Percentiles rank a stretch among this genome's conserved stretches.
phyloP scores from a whole-genome alignment of 2,329 filamentous ascomycete species.

The Macrophomina pseudophaseolina region DNA sequence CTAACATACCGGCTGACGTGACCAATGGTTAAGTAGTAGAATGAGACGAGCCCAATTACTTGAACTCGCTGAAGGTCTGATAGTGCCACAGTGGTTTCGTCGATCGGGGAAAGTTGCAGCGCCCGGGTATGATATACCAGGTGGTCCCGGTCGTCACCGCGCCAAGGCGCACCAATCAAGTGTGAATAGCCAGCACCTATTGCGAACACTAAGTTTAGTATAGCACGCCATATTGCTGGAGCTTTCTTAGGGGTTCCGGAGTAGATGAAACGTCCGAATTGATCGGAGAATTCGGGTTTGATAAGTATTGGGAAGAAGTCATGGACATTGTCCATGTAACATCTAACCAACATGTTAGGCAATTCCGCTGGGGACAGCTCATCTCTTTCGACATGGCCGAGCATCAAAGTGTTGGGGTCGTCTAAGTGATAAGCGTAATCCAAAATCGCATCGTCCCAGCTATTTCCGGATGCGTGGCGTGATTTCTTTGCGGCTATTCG shows the following conservation, averaged over 20 bases:
- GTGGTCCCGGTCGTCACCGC: slow-evolving; percentile 39
- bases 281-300: slow-evolving; percentile 36
- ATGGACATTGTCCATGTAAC: slow-evolving; percentile 46
- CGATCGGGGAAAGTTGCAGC: slow-evolving; percentile 37
- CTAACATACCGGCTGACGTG: slow-evolving; percentile 46
- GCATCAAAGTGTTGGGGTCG: slow-evolving; percentile 35
- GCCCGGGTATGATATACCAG: slow-evolving; percentile 45
- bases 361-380: slow-evolving; percentile 39
- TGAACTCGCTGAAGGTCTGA: slow-evolving; percentile 47
- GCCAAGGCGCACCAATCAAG: slow-evolving; percentile 33
- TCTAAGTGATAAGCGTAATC: slow-evolving; percentile 35
- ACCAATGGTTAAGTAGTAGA: slow-evolving; percentile 47
- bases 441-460: neutral
- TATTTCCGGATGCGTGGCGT: too few species aligned
- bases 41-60: slow-evolving; percentile 41
- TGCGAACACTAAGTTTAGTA: slow-evolving; percentile 50
- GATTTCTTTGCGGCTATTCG: neutral
- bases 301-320: slow-evolving; percentile 47
- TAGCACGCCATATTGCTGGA: slow-evolving; percentile 40
- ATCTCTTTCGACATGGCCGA: slow-evolving; percentile 37
- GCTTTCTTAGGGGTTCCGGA: slow-evolving; percentile 30
- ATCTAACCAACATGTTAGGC: slow-evolving; percentile 42
- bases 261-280: slow-evolving; percentile 40
- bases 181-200: slow-evolving; percentile 45
- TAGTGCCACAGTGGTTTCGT: slow-evolving; percentile 36